Base-by-base conservation (phyloP, 805 yeast species). In the Danielozyma ontarioensis region DNA sequence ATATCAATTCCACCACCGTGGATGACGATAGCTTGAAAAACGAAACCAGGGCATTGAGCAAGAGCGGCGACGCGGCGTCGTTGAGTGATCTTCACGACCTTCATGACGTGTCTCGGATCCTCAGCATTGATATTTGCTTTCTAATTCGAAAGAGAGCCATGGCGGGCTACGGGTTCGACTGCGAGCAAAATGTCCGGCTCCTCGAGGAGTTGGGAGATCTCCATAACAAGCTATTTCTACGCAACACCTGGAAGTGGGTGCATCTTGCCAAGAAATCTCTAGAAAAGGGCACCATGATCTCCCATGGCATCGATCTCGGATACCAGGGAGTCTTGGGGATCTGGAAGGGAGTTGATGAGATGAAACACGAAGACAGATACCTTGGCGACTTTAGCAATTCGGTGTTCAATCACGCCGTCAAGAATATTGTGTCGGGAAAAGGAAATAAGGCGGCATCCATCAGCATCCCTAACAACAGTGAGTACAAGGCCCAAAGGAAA, bases 201-300 rank as follows among this genome's bases (percentile, higher is more conserved):
- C 60, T 79, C 25, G 85, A 76, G 40, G 64, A 62, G 18, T 52
- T 77, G 22, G 70, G 67, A 34, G 60, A 68, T 2, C 53, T 77
- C 16, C 73, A 73, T 32, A 76, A 78, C 29, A 83, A 76, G 41
- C 37, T 55, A 26, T 55, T 57, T 35, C 61, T 82, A 31, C 65
- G 82, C 40, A 81, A 85, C 45, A 82, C 95, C 0, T 90, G 97
- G 97, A 79, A 82, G 50, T 90, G 97, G 97, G 60, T 90, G 21
- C 74, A 77, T 1, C 74, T 84, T 32, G 86, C 94, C 0, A 72
- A 76, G 34, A 76, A 74, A 27, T 70, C 84, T 1, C 77, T 78
- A 3, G 71, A 70, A 13, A 74, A 78, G 31, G 82, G 85, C 0
- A 64, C 80, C 2, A 81, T 85, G 83, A 64, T 75, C 3, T 70